These are phyloP conservation scores for Ceriops zippeliana DNA, from an alignment of 345 rosid species.

Conservation along the genomic window DNA sequence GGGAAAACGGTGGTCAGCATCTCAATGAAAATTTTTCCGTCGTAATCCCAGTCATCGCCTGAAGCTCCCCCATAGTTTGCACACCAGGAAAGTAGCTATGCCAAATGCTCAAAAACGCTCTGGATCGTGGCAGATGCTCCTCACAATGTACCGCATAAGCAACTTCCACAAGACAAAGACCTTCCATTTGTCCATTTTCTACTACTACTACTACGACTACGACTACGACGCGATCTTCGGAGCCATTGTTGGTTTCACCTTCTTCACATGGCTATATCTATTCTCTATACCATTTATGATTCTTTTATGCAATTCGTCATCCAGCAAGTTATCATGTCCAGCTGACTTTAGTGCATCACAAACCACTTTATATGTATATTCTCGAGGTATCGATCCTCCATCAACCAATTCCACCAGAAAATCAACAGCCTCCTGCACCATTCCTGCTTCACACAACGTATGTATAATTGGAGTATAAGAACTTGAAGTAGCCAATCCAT, in stretches of 20 bases:
- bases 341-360: slow-evolving; percentile 45
- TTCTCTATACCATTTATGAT: slow-evolving; percentile 47
- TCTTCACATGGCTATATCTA: slow-evolving; percentile 53
- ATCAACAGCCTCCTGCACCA: slow-evolving; percentile 51
- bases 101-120: too few relatives aligned
- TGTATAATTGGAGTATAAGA: slow-evolving; percentile 78
- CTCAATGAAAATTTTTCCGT: too few relatives aligned
- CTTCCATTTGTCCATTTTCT: too few relatives aligned
- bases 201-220: not conserved
- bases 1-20: too few relatives aligned
- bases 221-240: slow-evolving; percentile 7
- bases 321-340: slow-evolving; percentile 33
- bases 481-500: slow-evolving; percentile 62
- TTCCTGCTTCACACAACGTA: slow-evolving; percentile 66
- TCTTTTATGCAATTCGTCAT: slow-evolving; percentile 40
- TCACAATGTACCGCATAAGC: too few relatives aligned
- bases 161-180: too few relatives aligned
- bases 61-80: too few relatives aligned
- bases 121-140: not conserved
- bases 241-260: slow-evolving; percentile 53
- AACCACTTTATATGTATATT: slow-evolving; percentile 70
- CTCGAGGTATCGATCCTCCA: slow-evolving; percentile 71
- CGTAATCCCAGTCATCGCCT: too few relatives aligned
- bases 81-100: too few relatives aligned
- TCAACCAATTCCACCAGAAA: slow-evolving; percentile 67